These are phyloP conservation scores for Amanita inopinata DNA, from an alignment of 768 basidiomycete species.

Conservation along the genomic window DNA sequence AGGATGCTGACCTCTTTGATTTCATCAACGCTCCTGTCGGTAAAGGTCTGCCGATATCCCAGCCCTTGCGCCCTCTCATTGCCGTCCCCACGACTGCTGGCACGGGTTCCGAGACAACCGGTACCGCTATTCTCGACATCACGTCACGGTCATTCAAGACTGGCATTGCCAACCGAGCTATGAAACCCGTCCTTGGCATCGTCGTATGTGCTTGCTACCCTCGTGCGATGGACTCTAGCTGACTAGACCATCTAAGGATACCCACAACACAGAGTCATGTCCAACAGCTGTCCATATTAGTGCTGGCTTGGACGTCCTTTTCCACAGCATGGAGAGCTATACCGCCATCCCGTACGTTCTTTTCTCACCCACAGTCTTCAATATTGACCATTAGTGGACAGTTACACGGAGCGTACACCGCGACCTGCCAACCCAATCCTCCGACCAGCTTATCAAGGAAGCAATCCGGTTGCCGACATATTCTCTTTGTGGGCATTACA, in stretches of 20 bases:
- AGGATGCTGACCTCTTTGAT: slow-evolving; percentile 87
- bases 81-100: slow-evolving; percentile 72
- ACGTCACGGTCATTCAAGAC: slow-evolving; percentile 93
- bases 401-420: slow-evolving; percentile 86
- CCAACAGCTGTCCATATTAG: slow-evolving; percentile 90
- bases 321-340: slow-evolving; percentile 93
- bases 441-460: slow-evolving; percentile 88
- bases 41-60: slow-evolving; percentile 75
- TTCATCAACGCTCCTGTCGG: slow-evolving; percentile 97
- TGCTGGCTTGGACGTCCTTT: slow-evolving; percentile 90
- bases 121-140: slow-evolving; percentile 89
- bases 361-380: background rate
- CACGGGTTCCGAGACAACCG: slow-evolving; percentile 92
- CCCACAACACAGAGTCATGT: slow-evolving; percentile 84
- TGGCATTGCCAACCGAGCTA: slow-evolving; percentile 85
- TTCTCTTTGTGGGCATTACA: slow-evolving; percentile 92
- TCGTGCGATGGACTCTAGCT: background rate
- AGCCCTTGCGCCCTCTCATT: slow-evolving; percentile 73
- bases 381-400: slow-evolving; percentile 17
- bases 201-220: slow-evolving; percentile 30
- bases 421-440: slow-evolving; percentile 85
- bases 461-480: slow-evolving; percentile 91
- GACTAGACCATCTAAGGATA: slow-evolving; percentile 37
- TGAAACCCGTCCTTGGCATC: slow-evolving; percentile 84
- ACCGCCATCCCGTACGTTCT: slow-evolving; percentile 79